A percentile compares a stretch with the other conserved stretches of the same genome.
phyloP scores from a whole-genome alignment of 768 basidiomycete species.

The Auriscalpium orientale region DNA sequence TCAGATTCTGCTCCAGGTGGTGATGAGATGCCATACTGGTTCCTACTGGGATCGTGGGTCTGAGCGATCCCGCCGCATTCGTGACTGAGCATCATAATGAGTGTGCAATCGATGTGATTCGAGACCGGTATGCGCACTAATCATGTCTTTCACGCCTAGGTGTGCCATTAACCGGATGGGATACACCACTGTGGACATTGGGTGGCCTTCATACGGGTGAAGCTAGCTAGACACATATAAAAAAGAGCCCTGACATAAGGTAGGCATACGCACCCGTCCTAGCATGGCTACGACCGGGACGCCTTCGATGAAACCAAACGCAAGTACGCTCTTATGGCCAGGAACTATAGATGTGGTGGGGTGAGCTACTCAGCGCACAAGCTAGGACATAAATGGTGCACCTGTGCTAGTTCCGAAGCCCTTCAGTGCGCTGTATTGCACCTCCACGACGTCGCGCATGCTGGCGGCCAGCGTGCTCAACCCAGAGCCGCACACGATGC shows the following conservation, averaged over 20 bases:
- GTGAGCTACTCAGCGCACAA: not conserved
- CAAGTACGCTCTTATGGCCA: conserved; percentile 77
- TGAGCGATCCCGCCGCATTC: conserved; percentile 82
- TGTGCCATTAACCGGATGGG: conserved; percentile 75
- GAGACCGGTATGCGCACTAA: conserved; percentile 43
- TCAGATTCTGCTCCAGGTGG: conserved; percentile 8
- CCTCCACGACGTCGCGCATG: conserved; percentile 45
- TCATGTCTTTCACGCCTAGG: conserved; percentile 66
- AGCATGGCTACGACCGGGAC: conserved; percentile 87
- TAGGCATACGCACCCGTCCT: conserved; percentile 51
- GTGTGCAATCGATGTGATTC: not conserved
- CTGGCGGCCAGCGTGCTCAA: conserved; percentile 64
- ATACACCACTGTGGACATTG: conserved; percentile 60
- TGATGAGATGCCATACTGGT: conserved; percentile 43
- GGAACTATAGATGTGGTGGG: conserved; percentile 36
- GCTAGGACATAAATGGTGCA: conserved; percentile 19
- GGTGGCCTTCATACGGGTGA: conserved; percentile 81
- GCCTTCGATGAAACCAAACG: conserved; percentile 70
- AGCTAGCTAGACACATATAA: conserved; percentile 39
- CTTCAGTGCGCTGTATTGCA: conserved; percentile 61
- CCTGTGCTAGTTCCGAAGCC: conserved; percentile 78
- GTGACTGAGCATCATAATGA: conserved; percentile 48
- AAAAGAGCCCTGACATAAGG: not conserved
- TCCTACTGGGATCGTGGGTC: conserved; percentile 65
- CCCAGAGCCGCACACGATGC: conserved; percentile 85